Evolutionary conservation across 441 rosid genomes (phyloP).

Genomic region (Adansonia rubrostipa): DNA sequence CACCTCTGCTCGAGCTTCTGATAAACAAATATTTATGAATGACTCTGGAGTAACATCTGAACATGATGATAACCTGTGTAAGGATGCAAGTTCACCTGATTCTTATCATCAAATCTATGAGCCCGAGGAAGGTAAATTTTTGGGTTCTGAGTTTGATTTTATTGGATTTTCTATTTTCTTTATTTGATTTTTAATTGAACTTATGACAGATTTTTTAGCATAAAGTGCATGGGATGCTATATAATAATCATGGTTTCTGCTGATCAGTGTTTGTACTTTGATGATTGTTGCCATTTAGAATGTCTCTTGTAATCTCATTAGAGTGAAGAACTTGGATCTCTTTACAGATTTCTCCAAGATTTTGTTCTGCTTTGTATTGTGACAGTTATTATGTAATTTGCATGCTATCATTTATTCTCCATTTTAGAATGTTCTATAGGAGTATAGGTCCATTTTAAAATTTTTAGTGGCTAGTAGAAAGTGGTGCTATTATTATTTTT

Average conservation of each 20-base stretch:
- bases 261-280: slow-evolving; percentile 4
- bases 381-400: neutral
- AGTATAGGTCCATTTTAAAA: neutral
- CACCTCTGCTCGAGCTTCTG: slow-evolving; percentile 33
- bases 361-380: slow-evolving; percentile 10
- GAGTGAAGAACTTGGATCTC: slow-evolving; percentile 1
- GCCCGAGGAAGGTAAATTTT: slow-evolving; percentile 32
- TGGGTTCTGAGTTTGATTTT: slow-evolving; percentile 11
- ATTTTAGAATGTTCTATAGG: neutral
- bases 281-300: neutral
- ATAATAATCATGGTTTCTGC: slow-evolving; percentile 4
- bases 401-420: neutral
- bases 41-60: slow-evolving; percentile 30
- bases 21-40: slow-evolving; percentile 26
- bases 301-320: slow-evolving; percentile 2
- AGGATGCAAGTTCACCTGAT: slow-evolving; percentile 26
- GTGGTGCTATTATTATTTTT: too few relatives aligned
- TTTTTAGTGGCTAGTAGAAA: neutral
- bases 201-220: neutral
- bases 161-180: neutral
- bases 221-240: neutral
- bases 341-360: neutral
- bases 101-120: slow-evolving; percentile 25
- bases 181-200: neutral
- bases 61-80: slow-evolving; percentile 23